Evolutionary conservation across 805 yeast species (phyloP).

Genomic region (Clavispora phyllophila): DNA sequence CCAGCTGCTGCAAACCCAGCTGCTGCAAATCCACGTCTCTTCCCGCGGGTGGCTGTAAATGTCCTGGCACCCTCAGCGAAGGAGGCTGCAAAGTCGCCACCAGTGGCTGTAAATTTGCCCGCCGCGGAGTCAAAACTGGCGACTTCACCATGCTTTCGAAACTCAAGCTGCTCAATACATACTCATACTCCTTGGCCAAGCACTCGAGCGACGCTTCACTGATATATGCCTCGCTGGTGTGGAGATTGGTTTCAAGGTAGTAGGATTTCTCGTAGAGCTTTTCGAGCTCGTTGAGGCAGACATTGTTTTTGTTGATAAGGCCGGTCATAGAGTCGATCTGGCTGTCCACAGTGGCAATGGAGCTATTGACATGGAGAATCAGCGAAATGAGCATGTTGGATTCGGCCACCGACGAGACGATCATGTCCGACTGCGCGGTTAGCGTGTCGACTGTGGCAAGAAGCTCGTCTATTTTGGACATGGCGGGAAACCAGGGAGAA

Average conservation of each 20-base stretch:
- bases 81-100: background rate
- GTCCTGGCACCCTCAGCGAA: background rate
- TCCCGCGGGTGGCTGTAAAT: no score
- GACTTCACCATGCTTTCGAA: conserved; percentile 3
- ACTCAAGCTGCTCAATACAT: conserved; percentile 15
- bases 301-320: conserved; percentile 19
- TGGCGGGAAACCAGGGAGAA: background rate
- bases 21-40: no score
- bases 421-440: conserved; percentile 21
- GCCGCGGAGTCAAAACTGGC: background rate
- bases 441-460: conserved; percentile 28
- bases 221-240: conserved; percentile 27
- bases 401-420: conserved; percentile 20
- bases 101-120: background rate
- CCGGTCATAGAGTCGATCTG: conserved; percentile 25
- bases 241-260: conserved; percentile 30
- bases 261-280: conserved; percentile 28
- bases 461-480: conserved; percentile 25
- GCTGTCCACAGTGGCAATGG: conserved; percentile 23
- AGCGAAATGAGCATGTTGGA: conserved; percentile 20
- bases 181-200: conserved; percentile 24
- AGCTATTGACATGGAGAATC: conserved; percentile 16
- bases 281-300: conserved; percentile 21
- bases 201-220: conserved; percentile 27
- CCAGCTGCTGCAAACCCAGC: no score